Evolutionary conservation across 2,329 filamentous ascomycete species (phyloP), one percentile per base, ranked within the genome.

Genomic region (Cytospora paraplurivora): DNA sequence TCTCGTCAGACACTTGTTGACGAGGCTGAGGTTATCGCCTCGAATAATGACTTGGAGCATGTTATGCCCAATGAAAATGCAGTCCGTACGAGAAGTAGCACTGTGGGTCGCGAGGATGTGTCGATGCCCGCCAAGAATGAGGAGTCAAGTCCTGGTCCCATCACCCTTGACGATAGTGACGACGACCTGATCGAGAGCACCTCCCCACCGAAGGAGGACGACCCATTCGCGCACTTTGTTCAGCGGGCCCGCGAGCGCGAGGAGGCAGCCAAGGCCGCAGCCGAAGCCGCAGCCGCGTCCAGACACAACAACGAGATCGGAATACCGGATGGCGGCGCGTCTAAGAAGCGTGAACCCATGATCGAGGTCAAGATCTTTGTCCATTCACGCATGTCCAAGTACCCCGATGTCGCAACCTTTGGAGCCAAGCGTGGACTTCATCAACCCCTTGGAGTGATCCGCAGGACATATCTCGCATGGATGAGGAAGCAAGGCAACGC

Each of bases 281-380:
- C 69, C 64, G 49, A 69, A 66, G 35, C 69, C 57, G 19, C 63
- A 70, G 37, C 58, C 10, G 69, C 68, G 4, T 67, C 67, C 50
- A 69, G 68, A 59, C 67, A 65, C 5, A 60, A 60, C 35, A 66
- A 63, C 7, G 56, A 65, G 4, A 62, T 44, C 19, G 59, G 57
- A 19, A 15, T 51, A 3, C 27, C 58, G 44, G 56, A 47, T n/a
- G 41, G 33, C 32, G 49, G 49, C 11, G 15, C 34, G 32, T 13
- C 15, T 32, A 44, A 44, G 21, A 37, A 19, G 27, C 51, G 50
- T 21, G 58, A 58, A 19, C 35, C 52, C n/a, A 13, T 60, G 7
- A 35, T 64, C 37, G 33, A 52, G 34, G 57, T 91, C 49, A 78
- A 84, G 62, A 84, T 94, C 32, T 78, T 93, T 37, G 85, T 97